Percentiles rank a stretch among this genome's conserved stretches.
These are phyloP conservation scores for Fusarium sp. DNA, from an alignment of 2,329 filamentous ascomycete genomes.

Conservation along the genomic window DNA sequence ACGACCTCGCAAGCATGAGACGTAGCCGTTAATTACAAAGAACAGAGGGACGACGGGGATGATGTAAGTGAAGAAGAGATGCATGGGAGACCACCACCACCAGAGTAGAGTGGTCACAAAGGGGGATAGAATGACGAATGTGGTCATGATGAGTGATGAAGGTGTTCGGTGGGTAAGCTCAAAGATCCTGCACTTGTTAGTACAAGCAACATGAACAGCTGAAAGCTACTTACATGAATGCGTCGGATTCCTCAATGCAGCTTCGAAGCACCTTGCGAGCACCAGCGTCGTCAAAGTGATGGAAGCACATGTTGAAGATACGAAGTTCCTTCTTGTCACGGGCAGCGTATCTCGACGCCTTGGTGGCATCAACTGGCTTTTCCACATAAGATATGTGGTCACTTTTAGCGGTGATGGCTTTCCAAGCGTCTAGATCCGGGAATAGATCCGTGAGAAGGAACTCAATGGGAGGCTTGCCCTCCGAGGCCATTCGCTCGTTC, in stretches of 20 bases:
- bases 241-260: slow-evolving; percentile 33
- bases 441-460: slow-evolving; percentile 38
- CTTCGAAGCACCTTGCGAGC: slow-evolving; percentile 37
- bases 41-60: slow-evolving; percentile 34
- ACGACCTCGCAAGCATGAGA: slow-evolving; percentile 31
- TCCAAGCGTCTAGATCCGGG: slow-evolving; percentile 37
- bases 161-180: slow-evolving; percentile 38
- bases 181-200: slow-evolving; percentile 30
- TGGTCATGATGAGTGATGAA: slow-evolving; percentile 36
- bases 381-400: slow-evolving; percentile 37
- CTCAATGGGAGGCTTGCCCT: slow-evolving; percentile 30
- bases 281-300: slow-evolving; percentile 39
- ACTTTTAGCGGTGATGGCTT: slow-evolving; percentile 31
- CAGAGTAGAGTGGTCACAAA: slow-evolving; percentile 35
- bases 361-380: slow-evolving; percentile 33
- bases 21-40: slow-evolving; percentile 40
- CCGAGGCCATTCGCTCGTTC: slow-evolving; percentile 27
- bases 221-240: slow-evolving; percentile 28
- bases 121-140: slow-evolving; percentile 35
- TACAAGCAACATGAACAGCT: fast-evolving
- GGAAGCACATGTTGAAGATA: slow-evolving; percentile 41
- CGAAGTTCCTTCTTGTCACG: slow-evolving; percentile 37
- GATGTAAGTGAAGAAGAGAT: slow-evolving; percentile 36
- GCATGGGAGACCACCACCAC: slow-evolving; percentile 40
- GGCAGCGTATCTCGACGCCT: slow-evolving; percentile 23